Percentiles rank a stretch among this genome's conserved stretches.
phyloP scores from a whole-genome alignment of 2,329 filamentous ascomycete genomes.

The Passalora sequoiae region DNA sequence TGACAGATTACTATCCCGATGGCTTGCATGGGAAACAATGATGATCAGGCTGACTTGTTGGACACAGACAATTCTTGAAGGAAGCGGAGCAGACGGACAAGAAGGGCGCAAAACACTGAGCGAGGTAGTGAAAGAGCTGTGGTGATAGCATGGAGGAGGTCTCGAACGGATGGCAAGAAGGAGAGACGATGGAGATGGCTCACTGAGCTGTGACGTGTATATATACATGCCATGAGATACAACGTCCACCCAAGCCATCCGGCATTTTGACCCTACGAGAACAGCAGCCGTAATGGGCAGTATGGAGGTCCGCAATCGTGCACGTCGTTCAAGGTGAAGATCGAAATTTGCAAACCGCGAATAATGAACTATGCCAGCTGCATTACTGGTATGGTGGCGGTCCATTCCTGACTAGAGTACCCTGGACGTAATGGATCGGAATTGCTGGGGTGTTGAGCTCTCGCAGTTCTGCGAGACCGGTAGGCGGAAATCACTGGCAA shows the following conservation, averaged over 20 bases:
- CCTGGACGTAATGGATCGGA: no score
- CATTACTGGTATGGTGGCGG: no score
- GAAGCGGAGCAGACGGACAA: constrained; percentile 19
- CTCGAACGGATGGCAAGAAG: not conserved
- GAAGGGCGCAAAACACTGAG: constrained; percentile 14
- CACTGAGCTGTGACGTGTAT: constrained; percentile 4
- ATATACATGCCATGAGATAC: constrained; percentile 6
- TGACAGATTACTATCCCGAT: no score
- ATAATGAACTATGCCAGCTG: no score
- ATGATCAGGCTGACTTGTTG: constrained; percentile 1
- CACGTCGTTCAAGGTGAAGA: no score
- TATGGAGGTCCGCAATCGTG: no score
- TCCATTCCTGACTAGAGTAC: no score
- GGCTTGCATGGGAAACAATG: not conserved
- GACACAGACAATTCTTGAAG: constrained; percentile 23
- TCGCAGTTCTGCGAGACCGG: no score
- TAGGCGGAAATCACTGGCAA: no score
- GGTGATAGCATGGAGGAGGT: constrained; percentile 3
- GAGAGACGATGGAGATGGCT: not conserved
- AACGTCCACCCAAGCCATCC: not conserved
- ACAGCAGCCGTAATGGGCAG: no score
- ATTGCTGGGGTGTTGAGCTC: no score
- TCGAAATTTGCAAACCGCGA: no score
- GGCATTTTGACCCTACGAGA: not conserved
- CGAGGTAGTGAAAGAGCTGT: not conserved